Evolutionary conservation across 352 stramenopile genomes (phyloP).

Genomic region (Phytopythium montanum): DNA sequence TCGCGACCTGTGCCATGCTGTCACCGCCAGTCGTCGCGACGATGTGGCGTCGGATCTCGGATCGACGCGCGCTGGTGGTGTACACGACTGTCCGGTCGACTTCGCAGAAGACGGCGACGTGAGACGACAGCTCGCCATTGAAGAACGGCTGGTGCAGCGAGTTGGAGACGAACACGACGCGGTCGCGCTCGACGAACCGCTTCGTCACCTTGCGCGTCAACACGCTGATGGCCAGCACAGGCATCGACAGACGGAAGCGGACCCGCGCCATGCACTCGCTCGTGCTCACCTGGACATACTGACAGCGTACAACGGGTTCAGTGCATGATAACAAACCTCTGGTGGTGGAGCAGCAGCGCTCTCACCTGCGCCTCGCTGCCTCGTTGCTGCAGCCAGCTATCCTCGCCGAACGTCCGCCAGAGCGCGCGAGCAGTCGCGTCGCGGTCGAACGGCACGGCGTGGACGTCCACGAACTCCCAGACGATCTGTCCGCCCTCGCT

Average conservation of each 20-base stretch:
- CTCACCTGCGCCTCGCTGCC: neutral
- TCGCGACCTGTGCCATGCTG: neutral
- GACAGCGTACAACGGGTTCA: neutral
- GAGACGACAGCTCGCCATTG: conserved; percentile 6
- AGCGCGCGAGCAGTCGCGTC: neutral
- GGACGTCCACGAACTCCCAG: conserved; percentile 9
- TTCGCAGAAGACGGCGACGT: conserved; percentile 1
- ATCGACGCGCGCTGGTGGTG: neutral
- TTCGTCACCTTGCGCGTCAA: conserved; percentile 9
- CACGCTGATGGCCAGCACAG: conserved; percentile 1
- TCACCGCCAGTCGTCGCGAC: conserved; percentile 2
- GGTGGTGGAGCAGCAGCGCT: neutral
- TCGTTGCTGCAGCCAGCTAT: conserved; percentile 3
- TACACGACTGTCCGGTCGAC: conserved; percentile 6
- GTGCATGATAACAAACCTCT: neutral
- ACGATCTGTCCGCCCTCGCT: conserved; percentile 4
- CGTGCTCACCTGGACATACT: neutral
- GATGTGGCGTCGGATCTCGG: conserved; percentile 6
- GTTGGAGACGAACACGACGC: conserved; percentile 7
- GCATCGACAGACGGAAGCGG: conserved; percentile 1
- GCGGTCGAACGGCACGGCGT: conserved; percentile 3
- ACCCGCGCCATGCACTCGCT: conserved; percentile 3
- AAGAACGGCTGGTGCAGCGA: conserved; percentile 8
- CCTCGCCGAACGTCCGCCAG: conserved; percentile 1
- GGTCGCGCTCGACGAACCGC: conserved; percentile 3